Evolutionary conservation across 257 asterid genomes (phyloP), one percentile per base, ranked within the genome.

Genomic region (Ballota nigra): DNA sequence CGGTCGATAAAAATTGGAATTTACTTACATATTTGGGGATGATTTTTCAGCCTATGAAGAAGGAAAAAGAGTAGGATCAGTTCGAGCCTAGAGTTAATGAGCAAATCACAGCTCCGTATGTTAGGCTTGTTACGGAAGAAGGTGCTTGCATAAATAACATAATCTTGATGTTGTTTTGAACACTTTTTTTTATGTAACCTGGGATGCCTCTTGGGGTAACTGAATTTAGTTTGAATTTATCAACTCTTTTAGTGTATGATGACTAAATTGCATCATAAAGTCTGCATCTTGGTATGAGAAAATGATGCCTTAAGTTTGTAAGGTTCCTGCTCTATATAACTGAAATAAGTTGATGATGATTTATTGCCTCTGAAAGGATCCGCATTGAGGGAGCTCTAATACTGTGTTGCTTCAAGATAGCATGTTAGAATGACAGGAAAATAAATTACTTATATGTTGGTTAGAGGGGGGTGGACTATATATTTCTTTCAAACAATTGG

Each of bases 91-190:
- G 82, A 80, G 33, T 93, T 89, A 93, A 93, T 63, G 91, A 84
- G 62, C 63, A 86, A 61, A 86, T 93, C 71, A 83, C 80, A 12
- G 83, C 86, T 12, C 85, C 82, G 22, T 53, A 49, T 24, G 65
- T 93, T 78, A 85, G 97, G 83, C 96, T 93, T 33, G 92, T 93
- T 59, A 53, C 78, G 12, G 96, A 84, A 29, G 88, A 88, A 80
- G 97, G 98, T 90, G 61, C 40, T 59, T 70, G 56, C 18, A 23
- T 15, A 34, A 47, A 65, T 13, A 28, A 15, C 36, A 20, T 24
- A 6, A 56, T 34, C 19, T 58, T 43, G 45, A 7, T 71, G 57
- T 47, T 68, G 66, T 55, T 56, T 57, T 40, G 22, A 22, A 11
- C 12, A 24, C 8, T 24, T 68, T 8, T 36, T 8, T 26, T 9